A percentile compares a stretch with the other conserved stretches of the same genome.
phyloP scores from a whole-genome alignment of 108 stramenopile genomes.

The Mediolabrus comicus region DNA sequence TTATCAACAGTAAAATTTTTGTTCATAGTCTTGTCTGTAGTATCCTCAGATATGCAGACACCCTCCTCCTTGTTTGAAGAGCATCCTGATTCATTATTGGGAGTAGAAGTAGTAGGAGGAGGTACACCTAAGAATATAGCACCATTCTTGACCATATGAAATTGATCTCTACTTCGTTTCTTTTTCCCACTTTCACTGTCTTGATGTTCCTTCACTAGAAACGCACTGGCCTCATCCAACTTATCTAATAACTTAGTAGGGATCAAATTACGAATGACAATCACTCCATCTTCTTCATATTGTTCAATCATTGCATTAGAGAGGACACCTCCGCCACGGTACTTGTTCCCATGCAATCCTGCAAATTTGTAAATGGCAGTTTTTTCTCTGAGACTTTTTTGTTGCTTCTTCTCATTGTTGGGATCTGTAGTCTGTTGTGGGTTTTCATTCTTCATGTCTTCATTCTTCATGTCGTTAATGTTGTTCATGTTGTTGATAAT shows the following conservation, averaged over 20 bases:
- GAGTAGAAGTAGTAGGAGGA: constrained; percentile 1
- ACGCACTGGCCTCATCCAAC: constrained; percentile 21
- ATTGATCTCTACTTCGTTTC: constrained; percentile 47
- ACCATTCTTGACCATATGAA: constrained; percentile 61
- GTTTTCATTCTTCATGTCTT: no score
- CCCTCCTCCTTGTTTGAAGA: background rate
- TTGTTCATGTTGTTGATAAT: background rate
- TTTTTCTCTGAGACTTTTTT: constrained; percentile 1
- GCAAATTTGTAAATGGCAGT: constrained; percentile 29
- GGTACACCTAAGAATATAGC: constrained; percentile 55
- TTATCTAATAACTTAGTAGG: constrained; percentile 33
- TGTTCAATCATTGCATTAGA: constrained; percentile 27
- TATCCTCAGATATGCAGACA: background rate
- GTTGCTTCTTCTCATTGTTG: background rate
- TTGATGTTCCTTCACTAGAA: constrained; percentile 5
- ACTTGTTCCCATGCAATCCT: constrained; percentile 25
- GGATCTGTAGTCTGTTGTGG: background rate
- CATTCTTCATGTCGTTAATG: background rate
- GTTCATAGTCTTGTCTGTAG: constrained; percentile 39
- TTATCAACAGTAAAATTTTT: constrained; percentile 5
- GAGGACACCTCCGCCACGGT: constrained; percentile 30
- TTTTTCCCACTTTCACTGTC: background rate
- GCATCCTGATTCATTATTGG: background rate
- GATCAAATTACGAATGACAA: constrained; percentile 38
- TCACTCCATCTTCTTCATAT: constrained; percentile 37